Base-by-base conservation (phyloP, 345 rosid species). In the Eucalyptus cloeziana region DNA sequence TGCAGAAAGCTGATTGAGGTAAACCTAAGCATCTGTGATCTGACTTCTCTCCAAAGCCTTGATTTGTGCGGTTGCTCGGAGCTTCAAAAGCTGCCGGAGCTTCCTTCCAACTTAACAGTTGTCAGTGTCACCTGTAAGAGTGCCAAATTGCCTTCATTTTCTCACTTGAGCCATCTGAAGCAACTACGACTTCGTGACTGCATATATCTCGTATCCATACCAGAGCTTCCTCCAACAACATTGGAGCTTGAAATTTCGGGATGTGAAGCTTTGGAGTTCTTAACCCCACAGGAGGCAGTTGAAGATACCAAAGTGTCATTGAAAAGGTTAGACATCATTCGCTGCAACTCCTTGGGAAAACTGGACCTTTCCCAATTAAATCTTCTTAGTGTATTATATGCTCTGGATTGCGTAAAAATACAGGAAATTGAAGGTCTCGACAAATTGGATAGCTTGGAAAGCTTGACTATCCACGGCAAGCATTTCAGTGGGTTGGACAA, bases 11-110 rank as follows among this genome's bases (percentile, higher is more conserved):
- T 60, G 67, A 12, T 3, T 5, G 15, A 60, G 14, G 31, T 60
- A 27, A 2, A 2, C 64, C 0, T 0, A 60, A 27, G 15, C 15
- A 60, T 60, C 67, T 6, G 14, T 27, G 2, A 2, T 4, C 86
- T 85, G 2, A 25, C 86, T 22, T 25, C 15, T 45, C 86, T 62
- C 37, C 71, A 62, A 1, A 12, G 1, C 1, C 71, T 62, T 30
- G 33, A 62, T 62, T 62, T 62, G 33, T 11, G 19, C 2, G 7
- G 10, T n/a, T 85, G 86, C 7, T 0, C 0, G 3, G 4, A 47
- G 86, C 86, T 85, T 31, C 86, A 0, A 45, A 1, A 1, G 4
- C 86, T 85, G 13, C 33, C 86, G 8, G 12, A 85, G 54, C 86
- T 85, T 25, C 52, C 86, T 22, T 47, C 52, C 33, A 31, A 31